These are phyloP conservation scores for Daldinia decipiens DNA, from an alignment of 495 filamentous ascomycete genomes.

Conservation along the genomic window DNA sequence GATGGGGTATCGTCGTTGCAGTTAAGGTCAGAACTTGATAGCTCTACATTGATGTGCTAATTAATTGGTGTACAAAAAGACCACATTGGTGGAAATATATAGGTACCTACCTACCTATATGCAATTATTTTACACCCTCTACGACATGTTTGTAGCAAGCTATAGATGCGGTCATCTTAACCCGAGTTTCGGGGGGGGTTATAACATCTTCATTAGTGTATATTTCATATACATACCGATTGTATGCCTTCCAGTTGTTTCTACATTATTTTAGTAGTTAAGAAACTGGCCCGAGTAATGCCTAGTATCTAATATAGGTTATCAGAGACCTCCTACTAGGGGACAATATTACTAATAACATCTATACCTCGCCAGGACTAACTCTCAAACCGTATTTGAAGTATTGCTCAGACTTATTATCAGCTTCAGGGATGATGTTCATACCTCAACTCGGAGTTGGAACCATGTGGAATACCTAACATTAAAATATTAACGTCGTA, in stretches of 20 bases:
- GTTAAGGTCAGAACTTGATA: slow-evolving; percentile 47
- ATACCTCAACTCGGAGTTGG: no score
- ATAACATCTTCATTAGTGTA: neutral
- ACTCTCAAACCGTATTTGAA: no score
- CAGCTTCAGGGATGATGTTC: no score
- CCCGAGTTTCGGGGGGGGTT: neutral
- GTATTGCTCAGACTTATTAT: no score
- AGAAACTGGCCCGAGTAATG: no score
- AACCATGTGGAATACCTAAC: no score
- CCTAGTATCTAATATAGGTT: neutral
- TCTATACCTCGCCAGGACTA: no score
- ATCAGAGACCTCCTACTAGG: neutral
- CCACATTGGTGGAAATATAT: neutral
- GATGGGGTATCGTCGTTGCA: slow-evolving; percentile 59
- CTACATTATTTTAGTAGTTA: no score
- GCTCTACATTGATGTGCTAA: neutral
- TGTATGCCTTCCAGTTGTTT: neutral
- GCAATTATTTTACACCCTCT: neutral
- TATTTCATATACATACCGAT: neutral
- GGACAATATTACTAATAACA: no score
- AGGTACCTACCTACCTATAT: neutral
- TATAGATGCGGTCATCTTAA: neutral
- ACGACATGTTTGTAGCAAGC: neutral
- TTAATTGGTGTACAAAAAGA: neutral
- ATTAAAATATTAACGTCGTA: no score